phyloP scores from a whole-genome alignment of 2,329 filamentous ascomycete genomes.

The Alternaria triticimaculans region DNA sequence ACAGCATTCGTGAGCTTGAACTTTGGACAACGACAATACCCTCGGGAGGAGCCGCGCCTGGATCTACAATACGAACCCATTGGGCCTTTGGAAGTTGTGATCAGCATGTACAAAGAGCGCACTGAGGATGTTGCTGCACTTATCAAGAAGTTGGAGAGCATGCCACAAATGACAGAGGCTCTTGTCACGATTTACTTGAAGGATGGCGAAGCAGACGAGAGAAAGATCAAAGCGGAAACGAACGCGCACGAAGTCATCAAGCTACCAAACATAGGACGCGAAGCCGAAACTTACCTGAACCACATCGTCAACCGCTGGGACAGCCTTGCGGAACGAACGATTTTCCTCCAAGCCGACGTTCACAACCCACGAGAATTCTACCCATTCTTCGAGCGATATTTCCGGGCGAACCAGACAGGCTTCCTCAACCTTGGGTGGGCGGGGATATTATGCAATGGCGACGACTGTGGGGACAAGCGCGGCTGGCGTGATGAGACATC shows the following conservation, averaged over 20 bases:
- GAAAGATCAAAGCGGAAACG: slow-evolving; percentile 27
- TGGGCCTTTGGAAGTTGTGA: slow-evolving; percentile 40
- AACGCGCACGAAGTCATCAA: slow-evolving; percentile 33
- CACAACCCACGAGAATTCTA: slow-evolving; percentile 50
- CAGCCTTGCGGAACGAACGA: slow-evolving; percentile 52
- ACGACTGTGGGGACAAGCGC: slow-evolving; percentile 50
- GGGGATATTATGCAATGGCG: slow-evolving; percentile 49
- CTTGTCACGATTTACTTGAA: slow-evolving; percentile 44
- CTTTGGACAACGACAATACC: slow-evolving; percentile 20
- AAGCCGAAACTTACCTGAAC: slow-evolving; percentile 55
- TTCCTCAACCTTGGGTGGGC: slow-evolving; percentile 54
- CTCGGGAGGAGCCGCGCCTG: slow-evolving; percentile 11
- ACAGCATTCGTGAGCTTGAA: slow-evolving; percentile 24
- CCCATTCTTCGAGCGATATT: slow-evolving; percentile 50
- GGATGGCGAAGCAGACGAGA: slow-evolving; percentile 28
- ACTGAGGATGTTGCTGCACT: slow-evolving; percentile 31
- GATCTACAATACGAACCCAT: slow-evolving; percentile 29
- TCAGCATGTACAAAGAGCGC: slow-evolving; percentile 50
- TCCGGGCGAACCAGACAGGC: slow-evolving; percentile 48
- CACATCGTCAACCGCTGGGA: slow-evolving; percentile 56
- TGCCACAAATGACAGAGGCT: slow-evolving; percentile 29
- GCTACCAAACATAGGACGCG: slow-evolving; percentile 52
- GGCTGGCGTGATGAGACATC: slow-evolving; percentile 50
- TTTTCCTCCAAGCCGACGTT: slow-evolving; percentile 57
- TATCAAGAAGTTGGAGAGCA: slow-evolving; percentile 25